Base-by-base conservation (phyloP, 2,329 filamentous ascomycete species). In the Cladosporium sp. region DNA sequence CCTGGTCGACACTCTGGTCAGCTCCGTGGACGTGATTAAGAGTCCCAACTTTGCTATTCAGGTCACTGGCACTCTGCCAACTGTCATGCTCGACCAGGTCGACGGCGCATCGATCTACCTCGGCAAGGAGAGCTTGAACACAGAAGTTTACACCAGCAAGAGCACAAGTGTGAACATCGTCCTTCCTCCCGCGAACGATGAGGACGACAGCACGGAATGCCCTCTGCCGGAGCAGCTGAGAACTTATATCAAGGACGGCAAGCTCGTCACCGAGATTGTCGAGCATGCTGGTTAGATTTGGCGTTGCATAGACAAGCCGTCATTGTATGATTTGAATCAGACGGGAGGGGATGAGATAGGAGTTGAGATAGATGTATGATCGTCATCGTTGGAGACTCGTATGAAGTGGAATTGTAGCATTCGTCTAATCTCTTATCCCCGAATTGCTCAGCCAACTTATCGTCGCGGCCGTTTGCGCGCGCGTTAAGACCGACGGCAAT, bases 11-110 rank as follows among this genome's bases (percentile, higher is more conserved):
- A 88, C 84, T 1, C 83, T 97, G 9, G 88, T 97, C 44, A 95
- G 88, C 45, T 89, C 87, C 32, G 83, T 98, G 53, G 93, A 98
- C 66, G 87, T 95, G 19, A 93, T 98, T 77, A 97, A 97, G 74
- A 92, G 87, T 44, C 82, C 87, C 61, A 95, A 93, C 70, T 95
- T 98, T 68, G 91, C 90, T 11, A 77, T 97, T n/a, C 67, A 70
- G 35, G 87, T 98, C 49, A 74, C 95, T 52, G 91, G 91, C 49
- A 81, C 81, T 3, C 80, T 95, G 11, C 93, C 93, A 1, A 95
- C 92, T 2, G 80, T 97, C 54, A 76, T 96, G 67, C 77, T 98
- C 54, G 93, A 98, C 69, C 90, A 96, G 72, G 86, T 97, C 53
- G 93, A 98, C 66, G 85, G 90, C 53, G 92, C 89, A 0, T 84